These are phyloP conservation scores for Lophium mytilinum DNA, from an alignment of 495 filamentous ascomycete genomes.

Conservation along the genomic window DNA sequence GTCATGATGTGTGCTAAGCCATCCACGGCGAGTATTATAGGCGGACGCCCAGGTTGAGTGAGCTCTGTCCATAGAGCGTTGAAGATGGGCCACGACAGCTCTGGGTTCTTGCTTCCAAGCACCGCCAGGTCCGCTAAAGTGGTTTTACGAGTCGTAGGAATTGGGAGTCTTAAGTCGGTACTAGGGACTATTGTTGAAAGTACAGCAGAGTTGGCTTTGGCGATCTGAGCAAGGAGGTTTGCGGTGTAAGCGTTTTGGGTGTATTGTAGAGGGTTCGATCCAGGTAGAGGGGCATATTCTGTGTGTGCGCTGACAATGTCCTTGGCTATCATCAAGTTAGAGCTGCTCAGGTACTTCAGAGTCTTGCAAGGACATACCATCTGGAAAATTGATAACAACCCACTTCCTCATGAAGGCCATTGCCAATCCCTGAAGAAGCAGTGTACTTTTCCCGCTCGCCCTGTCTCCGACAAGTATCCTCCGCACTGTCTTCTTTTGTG, in stretches of 20 bases:
- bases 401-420: slow-evolving; percentile 76
- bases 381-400: slow-evolving; percentile 86
- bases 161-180: slow-evolving; percentile 52
- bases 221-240: slow-evolving; percentile 59
- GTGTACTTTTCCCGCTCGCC: slow-evolving; percentile 73
- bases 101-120: slow-evolving; percentile 63
- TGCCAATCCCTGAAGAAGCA: slow-evolving; percentile 76
- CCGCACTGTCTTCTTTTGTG: slow-evolving; percentile 49
- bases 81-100: slow-evolving; percentile 74
- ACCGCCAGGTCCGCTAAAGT: slow-evolving; percentile 60
- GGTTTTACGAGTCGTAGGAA: slow-evolving; percentile 48
- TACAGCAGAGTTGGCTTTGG: slow-evolving; percentile 61
- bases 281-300: slow-evolving; percentile 64
- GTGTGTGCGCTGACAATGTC: slow-evolving; percentile 73
- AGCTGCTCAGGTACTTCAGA: no score
- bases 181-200: slow-evolving; percentile 51
- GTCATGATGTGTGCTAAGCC: slow-evolving; percentile 72
- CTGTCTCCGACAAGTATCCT: slow-evolving; percentile 65
- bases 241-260: slow-evolving; percentile 69
- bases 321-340: slow-evolving; percentile 46
- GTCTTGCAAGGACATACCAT: slow-evolving; percentile 49
- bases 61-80: slow-evolving; percentile 75
- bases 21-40: slow-evolving; percentile 71
- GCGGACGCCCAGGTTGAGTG: slow-evolving; percentile 59
- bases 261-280: slow-evolving; percentile 53